phyloP scores from a whole-genome alignment of 768 basidiomycete genomes.

The Podaxis sp. region DNA sequence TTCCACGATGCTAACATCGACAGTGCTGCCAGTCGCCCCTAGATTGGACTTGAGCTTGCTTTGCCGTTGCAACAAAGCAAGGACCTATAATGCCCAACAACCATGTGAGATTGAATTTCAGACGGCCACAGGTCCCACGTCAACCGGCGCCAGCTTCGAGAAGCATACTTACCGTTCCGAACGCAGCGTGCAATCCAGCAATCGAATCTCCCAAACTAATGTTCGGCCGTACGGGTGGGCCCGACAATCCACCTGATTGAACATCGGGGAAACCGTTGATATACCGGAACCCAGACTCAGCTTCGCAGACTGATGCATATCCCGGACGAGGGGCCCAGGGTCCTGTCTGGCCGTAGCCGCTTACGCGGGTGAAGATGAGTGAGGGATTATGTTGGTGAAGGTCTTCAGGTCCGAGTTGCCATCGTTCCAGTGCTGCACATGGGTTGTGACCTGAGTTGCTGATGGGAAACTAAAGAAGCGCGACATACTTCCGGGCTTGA shows the following conservation, averaged over 20 bases:
- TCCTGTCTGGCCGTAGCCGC: conserved; percentile 75
- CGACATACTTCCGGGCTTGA: conserved; percentile 69
- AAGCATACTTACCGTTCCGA: conserved; percentile 55
- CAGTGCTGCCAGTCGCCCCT: conserved; percentile 45
- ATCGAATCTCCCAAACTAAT: conserved; percentile 74
- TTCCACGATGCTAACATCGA: conserved; percentile 78
- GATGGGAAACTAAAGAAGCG: conserved; percentile 1
- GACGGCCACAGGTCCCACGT: background rate
- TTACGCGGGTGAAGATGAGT: conserved; percentile 87
- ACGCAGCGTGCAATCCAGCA: conserved; percentile 71
- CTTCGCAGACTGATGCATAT: conserved; percentile 75
- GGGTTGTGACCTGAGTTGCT: background rate
- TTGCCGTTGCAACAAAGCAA: conserved; percentile 53
- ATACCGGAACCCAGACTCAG: conserved; percentile 71
- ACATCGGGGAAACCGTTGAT: conserved; percentile 67
- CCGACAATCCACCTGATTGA: conserved; percentile 49
- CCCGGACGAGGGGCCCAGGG: conserved; percentile 72
- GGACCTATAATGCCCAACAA: conserved; percentile 37
- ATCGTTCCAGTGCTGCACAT: conserved; percentile 62
- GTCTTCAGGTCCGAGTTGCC: conserved; percentile 58
- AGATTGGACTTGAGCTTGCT: conserved; percentile 30
- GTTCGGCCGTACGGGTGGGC: conserved; percentile 69
- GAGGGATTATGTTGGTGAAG: conserved; percentile 77
- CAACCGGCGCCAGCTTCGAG: background rate
- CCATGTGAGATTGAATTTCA: background rate